These are phyloP conservation scores for Brasenia schreberi DNA, from an alignment of 164 flowering plant species.

Conservation along the genomic window DNA sequence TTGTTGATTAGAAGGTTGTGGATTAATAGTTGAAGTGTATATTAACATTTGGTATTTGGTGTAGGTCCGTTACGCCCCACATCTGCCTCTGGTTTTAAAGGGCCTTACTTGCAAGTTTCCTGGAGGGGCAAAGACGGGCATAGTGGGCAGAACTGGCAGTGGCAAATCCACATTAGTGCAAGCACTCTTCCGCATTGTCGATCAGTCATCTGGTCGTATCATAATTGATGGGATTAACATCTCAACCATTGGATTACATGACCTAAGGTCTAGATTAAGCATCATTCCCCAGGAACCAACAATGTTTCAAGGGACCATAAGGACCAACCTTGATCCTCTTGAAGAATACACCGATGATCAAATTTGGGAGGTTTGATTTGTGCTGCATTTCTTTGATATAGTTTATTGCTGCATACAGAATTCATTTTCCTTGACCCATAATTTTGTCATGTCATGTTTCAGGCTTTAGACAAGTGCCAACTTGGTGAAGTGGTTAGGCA, in stretches of 20 bases:
- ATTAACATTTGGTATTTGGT: background rate
- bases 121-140: constrained; percentile 1
- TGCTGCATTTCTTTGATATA: background rate
- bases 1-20: background rate
- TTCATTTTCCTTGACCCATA: background rate
- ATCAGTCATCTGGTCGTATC: background rate
- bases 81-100: background rate
- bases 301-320: constrained; percentile 1
- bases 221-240: constrained; percentile 1
- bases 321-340: constrained; percentile 1
- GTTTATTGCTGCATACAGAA: background rate
- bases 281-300: constrained; percentile 2
- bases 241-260: background rate
- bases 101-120: background rate
- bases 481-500: constrained; percentile 27
- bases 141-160: constrained; percentile 1
- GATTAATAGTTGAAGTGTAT: background rate
- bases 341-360: constrained; percentile 1
- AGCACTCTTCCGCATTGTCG: constrained; percentile 3
- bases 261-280: constrained; percentile 2
- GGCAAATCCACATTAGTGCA: background rate
- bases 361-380: background rate
- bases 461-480: constrained; percentile 2
- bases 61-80: constrained; percentile 1
- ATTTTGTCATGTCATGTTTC: background rate